Evolutionary conservation across 1,139 yeast genomes (phyloP), one percentile per base, ranked within the genome.

Genomic region (Debaryomyces robertsiae): DNA sequence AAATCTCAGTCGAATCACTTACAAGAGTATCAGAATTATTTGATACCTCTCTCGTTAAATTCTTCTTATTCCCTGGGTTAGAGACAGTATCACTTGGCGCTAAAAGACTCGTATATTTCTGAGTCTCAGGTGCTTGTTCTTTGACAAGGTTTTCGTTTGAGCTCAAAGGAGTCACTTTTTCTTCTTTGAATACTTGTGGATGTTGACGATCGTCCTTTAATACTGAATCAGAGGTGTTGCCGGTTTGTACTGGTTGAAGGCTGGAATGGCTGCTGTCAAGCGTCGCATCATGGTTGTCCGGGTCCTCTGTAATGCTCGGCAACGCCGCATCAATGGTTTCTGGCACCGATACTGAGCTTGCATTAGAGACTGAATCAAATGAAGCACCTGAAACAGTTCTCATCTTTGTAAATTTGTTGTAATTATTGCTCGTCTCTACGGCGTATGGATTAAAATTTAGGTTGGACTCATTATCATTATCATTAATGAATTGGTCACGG

Each of bases 401-500:
- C 47, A 61, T 48, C 32, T 67, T 67, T 5, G 73, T 66, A 42
- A 70, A 70, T 41, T 57, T 63, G 34, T 58, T 63, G 48, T 69
- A 69, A 18, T 53, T 56, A 11, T 47, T 48, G 9, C 49, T 50
- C 3, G 52, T 51, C 16, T 60, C 63, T 29, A 51, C 46, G 9
- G 55, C 58, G 36, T 51, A 52, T 23, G 67, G 58, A 43, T 59
- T 62, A 40, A 64, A 61, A 44, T 68, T 68, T 41, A 68, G 54
- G 14, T 57, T 55, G 0, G 75, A 69, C 41, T 69, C 77, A 43
- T 63, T 65, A 46, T 73, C 76, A 47, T 69, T 72, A 38, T 69
- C 77, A 48, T 61, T 66, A 29, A 77, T 75, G 44, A 77, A 77
- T 42, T 72, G 74, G 46, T 75, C 81, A 39, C 82, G 64, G 54